These are phyloP conservation scores for Aspergillus aculeatus DNA, from an alignment of 2,329 filamentous ascomycete species.

Conservation along the genomic window DNA sequence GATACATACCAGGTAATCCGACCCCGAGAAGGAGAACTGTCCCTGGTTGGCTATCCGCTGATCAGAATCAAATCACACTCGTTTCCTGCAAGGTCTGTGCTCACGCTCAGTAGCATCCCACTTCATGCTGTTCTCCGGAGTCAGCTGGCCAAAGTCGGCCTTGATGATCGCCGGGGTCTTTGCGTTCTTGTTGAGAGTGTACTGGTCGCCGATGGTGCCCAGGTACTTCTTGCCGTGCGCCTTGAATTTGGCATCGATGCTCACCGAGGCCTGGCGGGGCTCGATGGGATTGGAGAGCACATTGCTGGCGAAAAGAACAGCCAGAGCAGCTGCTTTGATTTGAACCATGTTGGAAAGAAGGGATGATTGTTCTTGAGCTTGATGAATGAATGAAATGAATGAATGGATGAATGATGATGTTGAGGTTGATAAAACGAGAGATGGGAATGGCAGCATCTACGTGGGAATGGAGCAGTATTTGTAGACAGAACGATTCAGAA, in stretches of 20 bases:
- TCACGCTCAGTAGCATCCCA: slow-evolving; percentile 61
- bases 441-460: not conserved
- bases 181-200: not conserved
- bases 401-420: not conserved
- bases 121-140: slow-evolving; percentile 64
- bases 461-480: not conserved
- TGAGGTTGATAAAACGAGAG: not conserved
- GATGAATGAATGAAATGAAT: not conserved
- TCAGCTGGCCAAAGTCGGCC: slow-evolving; percentile 65
- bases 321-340: not conserved
- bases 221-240: not conserved
- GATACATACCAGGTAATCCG: slow-evolving; percentile 46
- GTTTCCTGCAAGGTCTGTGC: not conserved
- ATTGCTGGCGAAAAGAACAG: not conserved
- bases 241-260: not conserved
- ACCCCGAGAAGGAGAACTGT: slow-evolving; percentile 57
- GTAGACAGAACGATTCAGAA: not conserved
- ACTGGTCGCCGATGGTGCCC: not conserved
- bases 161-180: slow-evolving; percentile 47
- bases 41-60: slow-evolving; percentile 40
- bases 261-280: not conserved
- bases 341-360: not conserved
- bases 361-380: not conserved
- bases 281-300: not conserved
- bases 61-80: not conserved